phyloP scores from a whole-genome alignment of 2,329 filamentous ascomycete species.

The Drechslerella dactyloides region DNA sequence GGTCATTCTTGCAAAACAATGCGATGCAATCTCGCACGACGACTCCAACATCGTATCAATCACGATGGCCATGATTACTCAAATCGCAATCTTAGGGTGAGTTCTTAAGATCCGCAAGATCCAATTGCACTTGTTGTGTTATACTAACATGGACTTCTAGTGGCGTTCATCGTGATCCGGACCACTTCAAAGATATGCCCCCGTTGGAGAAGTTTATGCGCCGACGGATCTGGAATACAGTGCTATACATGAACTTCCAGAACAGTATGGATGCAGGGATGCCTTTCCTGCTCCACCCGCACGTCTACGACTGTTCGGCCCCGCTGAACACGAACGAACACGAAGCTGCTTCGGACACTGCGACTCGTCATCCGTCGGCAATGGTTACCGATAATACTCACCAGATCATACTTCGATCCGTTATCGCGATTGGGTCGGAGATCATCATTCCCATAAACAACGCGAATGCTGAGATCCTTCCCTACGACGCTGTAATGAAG shows the following conservation, averaged over 20 bases:
- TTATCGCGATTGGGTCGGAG: conserved; percentile 31
- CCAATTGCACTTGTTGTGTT: background rate
- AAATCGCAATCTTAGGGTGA: conserved; percentile 44
- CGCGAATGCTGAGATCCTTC: conserved; percentile 26
- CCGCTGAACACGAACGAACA: conserved; percentile 42
- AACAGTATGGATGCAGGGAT: conserved; percentile 49
- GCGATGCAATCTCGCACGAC: conserved; percentile 39
- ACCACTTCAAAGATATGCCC: conserved; percentile 47
- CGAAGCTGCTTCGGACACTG: conserved; percentile 19
- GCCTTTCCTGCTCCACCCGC: conserved; percentile 34
- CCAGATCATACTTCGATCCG: conserved; percentile 43
- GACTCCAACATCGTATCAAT: conserved; percentile 45
- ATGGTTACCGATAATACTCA: conserved; percentile 38
- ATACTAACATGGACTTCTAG: conserved; percentile 11
- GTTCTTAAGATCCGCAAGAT: no score
- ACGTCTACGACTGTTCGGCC: conserved; percentile 43
- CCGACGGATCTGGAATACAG: conserved; percentile 40
- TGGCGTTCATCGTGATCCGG: conserved; percentile 43
- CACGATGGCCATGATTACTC: conserved; percentile 40
- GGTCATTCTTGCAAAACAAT: conserved; percentile 40
- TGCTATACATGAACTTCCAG: conserved; percentile 49
- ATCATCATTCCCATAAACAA: conserved; percentile 47
- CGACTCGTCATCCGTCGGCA: conserved; percentile 18
- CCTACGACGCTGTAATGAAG: conserved; percentile 45
- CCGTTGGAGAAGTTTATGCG: conserved; percentile 31